Base-by-base conservation (phyloP, 495 filamentous ascomycete genomes). In the Rostrohypoxylon terebratum region DNA sequence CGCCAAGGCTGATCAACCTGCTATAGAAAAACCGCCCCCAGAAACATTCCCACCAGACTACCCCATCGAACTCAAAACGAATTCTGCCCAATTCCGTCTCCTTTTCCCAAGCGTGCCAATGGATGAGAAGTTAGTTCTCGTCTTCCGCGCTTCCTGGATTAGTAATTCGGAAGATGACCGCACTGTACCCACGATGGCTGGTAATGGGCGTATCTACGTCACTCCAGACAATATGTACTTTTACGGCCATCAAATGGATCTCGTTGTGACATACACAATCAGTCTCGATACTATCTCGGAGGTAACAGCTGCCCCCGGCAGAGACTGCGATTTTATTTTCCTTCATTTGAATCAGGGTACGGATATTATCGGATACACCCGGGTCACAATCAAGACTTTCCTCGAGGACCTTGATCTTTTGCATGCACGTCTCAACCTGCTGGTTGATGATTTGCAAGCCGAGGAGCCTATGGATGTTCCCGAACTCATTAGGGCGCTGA, bases 251-350 rank as follows among this genome's bases (percentile, higher is more conserved):
- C 91, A 97, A 71, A 87, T 96, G 74, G 96, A 96, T n/a, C 84
- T 99, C 28, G 93, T 97, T 0, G 83, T 98, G 51, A 94, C 93
- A 1, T 92, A 93, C 36, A 87, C 86, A 18, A 86, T 93, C 36
- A 87, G 85, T 38, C 84, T 99, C 48, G 85, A 88, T n/a, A 87
- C 81, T 61, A 92, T 98, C 66, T 86, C 87, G 40, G 96, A 98
- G 77, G 92, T 98, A 50, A 98, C 94, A 20, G 92, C 93, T 44
- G 93, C 94, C 10, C 89, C 92, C 23, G 96, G 95, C 36, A 88
- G 90, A 72, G 94, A 98, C 67, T 97, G 93, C 77, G 96, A 99
- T 79, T 96, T 94, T 77, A 86, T 99, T 18, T 98, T 92, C 80
- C 81, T 98, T 50, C 96, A 98, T 75, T 83, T 96, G 8, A 90